Conservation (phyloP, 2,329 filamentous ascomycete species). For the Colletotrichum tofieldiae region DNA sequence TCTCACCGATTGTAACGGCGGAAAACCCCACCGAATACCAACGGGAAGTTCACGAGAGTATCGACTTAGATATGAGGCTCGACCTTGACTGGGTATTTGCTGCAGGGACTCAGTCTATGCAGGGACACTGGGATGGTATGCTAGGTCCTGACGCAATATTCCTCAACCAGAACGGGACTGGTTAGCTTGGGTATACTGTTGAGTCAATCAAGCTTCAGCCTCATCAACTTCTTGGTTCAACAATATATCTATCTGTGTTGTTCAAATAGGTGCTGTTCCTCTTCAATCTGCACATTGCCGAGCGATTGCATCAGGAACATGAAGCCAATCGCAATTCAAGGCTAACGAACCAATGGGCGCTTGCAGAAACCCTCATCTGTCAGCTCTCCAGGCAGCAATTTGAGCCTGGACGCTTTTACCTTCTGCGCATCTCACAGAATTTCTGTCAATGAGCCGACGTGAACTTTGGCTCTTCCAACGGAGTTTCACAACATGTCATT, state of each 20-base stretch:
- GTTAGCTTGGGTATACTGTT: neutral
- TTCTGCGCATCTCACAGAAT: neutral
- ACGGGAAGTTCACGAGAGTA: slow-evolving; percentile 3
- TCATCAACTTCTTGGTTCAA: neutral
- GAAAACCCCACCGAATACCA: neutral
- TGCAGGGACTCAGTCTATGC: slow-evolving; percentile 24
- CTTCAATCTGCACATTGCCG: neutral
- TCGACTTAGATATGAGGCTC: slow-evolving; percentile 31
- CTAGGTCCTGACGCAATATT: slow-evolving; percentile 16
- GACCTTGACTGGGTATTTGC: slow-evolving; percentile 36
- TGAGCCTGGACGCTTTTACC: neutral
- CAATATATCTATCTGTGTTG: neutral
- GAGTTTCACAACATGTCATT: slow-evolving; percentile 1
- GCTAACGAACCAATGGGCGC: neutral
- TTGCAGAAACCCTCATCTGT: neutral
- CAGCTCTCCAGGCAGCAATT: neutral
- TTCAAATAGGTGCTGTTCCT: neutral
- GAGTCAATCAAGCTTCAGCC: neutral
- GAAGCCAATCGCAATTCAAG: neutral
- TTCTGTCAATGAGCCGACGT: neutral
- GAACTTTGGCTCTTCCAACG: neutral
- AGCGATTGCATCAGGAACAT: neutral
- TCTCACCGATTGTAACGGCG: neutral
- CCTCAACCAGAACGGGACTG: neutral
- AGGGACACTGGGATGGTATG: slow-evolving; percentile 11